These are phyloP conservation scores for Tylopilus sp. DNA, from an alignment of 1,284 basidiomycete species.

Conservation along the genomic window DNA sequence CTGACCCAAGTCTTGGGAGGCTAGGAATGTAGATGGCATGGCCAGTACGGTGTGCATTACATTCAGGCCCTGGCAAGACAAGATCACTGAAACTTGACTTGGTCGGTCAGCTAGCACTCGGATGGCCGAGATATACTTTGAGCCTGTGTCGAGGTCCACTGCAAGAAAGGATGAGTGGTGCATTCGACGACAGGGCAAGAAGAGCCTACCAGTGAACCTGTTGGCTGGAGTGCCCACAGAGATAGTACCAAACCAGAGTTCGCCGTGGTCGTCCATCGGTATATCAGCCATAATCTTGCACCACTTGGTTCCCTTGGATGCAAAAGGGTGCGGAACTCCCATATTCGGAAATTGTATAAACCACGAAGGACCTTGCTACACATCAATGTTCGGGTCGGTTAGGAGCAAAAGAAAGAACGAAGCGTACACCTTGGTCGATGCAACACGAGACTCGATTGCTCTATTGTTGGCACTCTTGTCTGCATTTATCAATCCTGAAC, in stretches of 20 bases:
- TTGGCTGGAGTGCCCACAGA: constrained; percentile 19
- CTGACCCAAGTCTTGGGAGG: constrained; percentile 16
- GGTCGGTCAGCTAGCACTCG: background rate
- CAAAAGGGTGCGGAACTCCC: constrained; percentile 10
- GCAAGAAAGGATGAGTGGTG: background rate
- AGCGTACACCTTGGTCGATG: constrained; percentile 13
- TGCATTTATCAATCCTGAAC: constrained; percentile 7
- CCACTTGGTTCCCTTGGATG: background rate
- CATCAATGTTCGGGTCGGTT: background rate
- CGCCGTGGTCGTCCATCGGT: constrained; percentile 15
- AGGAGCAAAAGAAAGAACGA: background rate
- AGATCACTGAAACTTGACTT: constrained; percentile 4
- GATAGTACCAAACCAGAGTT: constrained; percentile 20
- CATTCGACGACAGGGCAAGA: background rate
- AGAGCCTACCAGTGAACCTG: constrained; percentile 13
- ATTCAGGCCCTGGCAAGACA: constrained; percentile 8
- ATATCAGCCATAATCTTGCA: constrained; percentile 4
- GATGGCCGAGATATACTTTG: constrained; percentile 6
- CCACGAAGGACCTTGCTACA: constrained; percentile 21
- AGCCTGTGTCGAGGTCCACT: constrained; percentile 25
- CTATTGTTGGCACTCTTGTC: constrained; percentile 10
- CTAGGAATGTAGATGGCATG: constrained; percentile 33
- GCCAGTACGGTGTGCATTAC: constrained; percentile 12
- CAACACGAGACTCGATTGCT: constrained; percentile 16
- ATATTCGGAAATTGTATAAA: constrained; percentile 13